Conservation (phyloP, 345 rosid genomes). For the Eucalyptus victrix region DNA sequence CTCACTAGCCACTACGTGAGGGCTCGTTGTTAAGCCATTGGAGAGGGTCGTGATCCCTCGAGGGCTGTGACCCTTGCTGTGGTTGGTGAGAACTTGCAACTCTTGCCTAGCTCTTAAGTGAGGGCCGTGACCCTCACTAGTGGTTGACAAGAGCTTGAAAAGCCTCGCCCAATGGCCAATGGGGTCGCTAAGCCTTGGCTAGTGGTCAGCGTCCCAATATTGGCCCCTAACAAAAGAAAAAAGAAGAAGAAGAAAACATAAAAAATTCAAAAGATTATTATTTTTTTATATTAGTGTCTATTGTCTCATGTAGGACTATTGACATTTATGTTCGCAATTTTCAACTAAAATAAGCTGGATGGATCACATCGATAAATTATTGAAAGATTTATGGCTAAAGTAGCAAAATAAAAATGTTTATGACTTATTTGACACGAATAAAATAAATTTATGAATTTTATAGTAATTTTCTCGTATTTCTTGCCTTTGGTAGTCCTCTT, state of each 20-base stretch:
- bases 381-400: rapidly evolving
- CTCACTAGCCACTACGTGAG: neutral
- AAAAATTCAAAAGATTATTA: no score
- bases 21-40: no score
- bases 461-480: no score
- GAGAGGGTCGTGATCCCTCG: rapidly evolving
- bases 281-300: no score
- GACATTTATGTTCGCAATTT: rapidly evolving
- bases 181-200: rapidly evolving
- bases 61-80: no score
- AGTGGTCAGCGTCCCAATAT: rapidly evolving
- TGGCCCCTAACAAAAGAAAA: no score
- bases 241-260: no score
- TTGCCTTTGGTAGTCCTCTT: no score
- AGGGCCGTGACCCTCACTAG: rapidly evolving
- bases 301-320: rapidly evolving
- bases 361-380: no score
- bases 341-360: rapidly evolving
- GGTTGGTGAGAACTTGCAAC: neutral
- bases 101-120: neutral
- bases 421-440: no score
- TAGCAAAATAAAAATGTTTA: rapidly evolving
- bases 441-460: no score
- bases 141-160: rapidly evolving
- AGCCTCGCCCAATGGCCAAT: rapidly evolving